These are phyloP conservation scores for Venustampulla echinocandica DNA, from an alignment of 495 filamentous ascomycete genomes.

Conservation along the genomic window DNA sequence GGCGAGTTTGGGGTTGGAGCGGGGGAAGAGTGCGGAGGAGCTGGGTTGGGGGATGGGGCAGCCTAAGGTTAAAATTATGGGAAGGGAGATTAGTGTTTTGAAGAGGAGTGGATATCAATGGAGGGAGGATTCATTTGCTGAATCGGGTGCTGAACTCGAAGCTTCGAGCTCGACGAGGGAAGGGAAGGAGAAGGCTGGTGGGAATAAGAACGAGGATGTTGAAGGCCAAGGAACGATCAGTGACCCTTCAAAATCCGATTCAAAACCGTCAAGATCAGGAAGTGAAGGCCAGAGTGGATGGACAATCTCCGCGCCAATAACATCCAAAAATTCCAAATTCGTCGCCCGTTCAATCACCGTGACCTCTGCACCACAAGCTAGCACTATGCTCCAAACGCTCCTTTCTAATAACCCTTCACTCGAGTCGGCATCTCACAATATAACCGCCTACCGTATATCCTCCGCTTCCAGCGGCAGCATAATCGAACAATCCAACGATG, in stretches of 20 bases:
- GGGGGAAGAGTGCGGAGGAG: constrained; percentile 54
- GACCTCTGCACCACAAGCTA: constrained; percentile 28
- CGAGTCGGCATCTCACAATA: constrained; percentile 41
- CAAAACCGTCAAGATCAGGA: neutral
- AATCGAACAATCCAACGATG: constrained; percentile 81
- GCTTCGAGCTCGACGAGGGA: constrained; percentile 20
- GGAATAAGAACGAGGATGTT: neutral
- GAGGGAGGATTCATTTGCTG: constrained; percentile 32
- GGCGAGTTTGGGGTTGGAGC: constrained; percentile 61
- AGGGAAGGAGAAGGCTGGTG: constrained; percentile 8
- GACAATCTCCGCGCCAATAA: constrained; percentile 32
- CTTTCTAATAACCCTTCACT: constrained; percentile 33
- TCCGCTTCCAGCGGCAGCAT: constrained; percentile 29
- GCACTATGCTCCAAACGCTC: constrained; percentile 30
- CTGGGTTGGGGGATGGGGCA: constrained; percentile 70
- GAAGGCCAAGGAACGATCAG: neutral
- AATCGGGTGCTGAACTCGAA: constrained; percentile 10
- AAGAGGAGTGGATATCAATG: constrained; percentile 71
- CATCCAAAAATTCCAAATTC: constrained; percentile 41
- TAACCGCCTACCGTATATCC: constrained; percentile 41
- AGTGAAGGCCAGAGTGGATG: constrained; percentile 22
- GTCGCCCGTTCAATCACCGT: constrained; percentile 38
- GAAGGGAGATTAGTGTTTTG: constrained; percentile 61
- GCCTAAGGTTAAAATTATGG: constrained; percentile 59
- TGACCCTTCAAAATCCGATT: neutral